Percentiles rank a stretch among this genome's conserved stretches.
phyloP scores from a whole-genome alignment of 495 filamentous ascomycete genomes.

The Neurospora sp. region DNA sequence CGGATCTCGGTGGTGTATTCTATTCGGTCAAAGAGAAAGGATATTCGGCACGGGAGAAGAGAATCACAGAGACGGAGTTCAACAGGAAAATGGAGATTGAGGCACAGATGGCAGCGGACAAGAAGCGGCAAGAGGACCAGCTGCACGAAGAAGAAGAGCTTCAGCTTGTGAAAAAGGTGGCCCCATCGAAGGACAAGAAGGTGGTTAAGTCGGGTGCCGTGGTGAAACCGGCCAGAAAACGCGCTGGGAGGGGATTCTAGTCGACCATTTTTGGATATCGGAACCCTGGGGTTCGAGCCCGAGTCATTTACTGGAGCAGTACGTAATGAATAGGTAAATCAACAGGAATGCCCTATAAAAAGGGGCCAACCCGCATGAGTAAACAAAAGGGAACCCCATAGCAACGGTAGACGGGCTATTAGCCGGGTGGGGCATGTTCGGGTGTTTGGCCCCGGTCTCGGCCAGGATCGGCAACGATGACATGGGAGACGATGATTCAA shows the following conservation, averaged over 20 bases:
- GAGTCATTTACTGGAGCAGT: not conserved
- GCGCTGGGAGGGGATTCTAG: conserved; percentile 21
- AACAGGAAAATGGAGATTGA: conserved; percentile 95
- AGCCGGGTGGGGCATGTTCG: not conserved
- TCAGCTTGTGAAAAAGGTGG: conserved; percentile 36
- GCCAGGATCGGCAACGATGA: conserved; percentile 1
- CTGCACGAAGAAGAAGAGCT: conserved; percentile 36
- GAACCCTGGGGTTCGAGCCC: not conserved
- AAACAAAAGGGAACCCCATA: not conserved
- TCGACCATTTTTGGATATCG: not conserved
- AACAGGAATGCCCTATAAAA: not conserved
- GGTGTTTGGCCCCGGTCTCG: not conserved
- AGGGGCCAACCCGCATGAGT: not conserved
- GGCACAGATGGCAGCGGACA: conserved; percentile 82
- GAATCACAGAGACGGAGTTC: conserved; percentile 88
- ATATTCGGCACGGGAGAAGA: conserved; percentile 80
- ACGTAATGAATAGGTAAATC: not conserved
- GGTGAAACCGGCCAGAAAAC: conserved; percentile 51
- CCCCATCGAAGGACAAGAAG: conserved; percentile 37
- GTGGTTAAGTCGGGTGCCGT: conserved; percentile 44
- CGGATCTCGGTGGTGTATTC: conserved; percentile 96
- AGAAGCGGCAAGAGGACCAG: conserved; percentile 57
- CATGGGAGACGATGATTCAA: not conserved
- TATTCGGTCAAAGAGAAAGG: conserved; percentile 98
- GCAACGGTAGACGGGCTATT: not conserved